Base-by-base conservation (phyloP, 257 asterid genomes). In the Solanum tarijense region DNA sequence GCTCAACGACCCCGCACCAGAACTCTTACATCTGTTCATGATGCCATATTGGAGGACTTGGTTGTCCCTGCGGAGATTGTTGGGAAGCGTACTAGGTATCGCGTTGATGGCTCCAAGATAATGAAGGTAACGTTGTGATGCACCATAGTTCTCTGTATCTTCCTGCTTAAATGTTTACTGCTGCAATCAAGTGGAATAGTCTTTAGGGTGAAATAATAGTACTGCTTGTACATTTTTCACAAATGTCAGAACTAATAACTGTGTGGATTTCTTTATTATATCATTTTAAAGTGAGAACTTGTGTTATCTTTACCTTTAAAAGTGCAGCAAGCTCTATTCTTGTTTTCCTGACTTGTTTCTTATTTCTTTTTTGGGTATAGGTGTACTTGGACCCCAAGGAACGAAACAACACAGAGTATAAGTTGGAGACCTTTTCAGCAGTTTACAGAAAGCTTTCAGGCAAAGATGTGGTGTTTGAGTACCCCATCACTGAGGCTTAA, bases 61-160 rank as follows among this genome's bases (percentile, higher is more conserved):
- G 98, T 94, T 52, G 93, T 91, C 86, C 98, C 98, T 4, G 96
- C 98, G 10, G 98, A 93, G 88, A 92, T 94, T 88, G 94, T 94
- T 29, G 97, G 97, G 2, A 94, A 94, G 48, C 94, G 97, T 5
- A 68, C 88, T 35, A 88, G 97, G 91, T 94, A 90, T 92, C 92
- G 94, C 46, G 89, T 94, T 31, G 97, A 94, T 87, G 97, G 97
- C n/a, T 91, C 97, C 20, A 94, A 94, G 91, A 92, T 94, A 34
- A 93, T 93, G 96, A 94, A 93, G 96, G 97, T 94, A 76, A 88
- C 8, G 1, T 9, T 29, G 25, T 46, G 68, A 81, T 29, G 68
- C 68, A 46, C 68, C 23, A 29, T 27, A 16, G 9, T 27, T 29
- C 18, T 38, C 20, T 48, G 29, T 20, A 81, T 43, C 85, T 46